These are phyloP conservation scores for Hippophae gyantsensis DNA, from an alignment of 306 rosid species.

Conservation along the genomic window DNA sequence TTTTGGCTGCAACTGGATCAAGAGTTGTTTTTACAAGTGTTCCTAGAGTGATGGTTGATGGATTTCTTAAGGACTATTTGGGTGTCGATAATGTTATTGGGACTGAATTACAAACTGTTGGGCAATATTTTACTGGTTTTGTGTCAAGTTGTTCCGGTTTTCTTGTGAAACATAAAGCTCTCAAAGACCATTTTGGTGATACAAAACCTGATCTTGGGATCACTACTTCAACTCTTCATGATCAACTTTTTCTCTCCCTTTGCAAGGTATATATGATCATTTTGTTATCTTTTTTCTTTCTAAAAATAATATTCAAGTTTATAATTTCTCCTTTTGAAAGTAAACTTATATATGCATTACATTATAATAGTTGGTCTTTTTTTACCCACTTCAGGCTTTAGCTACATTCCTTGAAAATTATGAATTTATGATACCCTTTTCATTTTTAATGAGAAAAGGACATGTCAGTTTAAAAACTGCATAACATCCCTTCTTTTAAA, in stretches of 20 bases:
- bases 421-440: no score
- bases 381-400: no score
- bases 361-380: no score
- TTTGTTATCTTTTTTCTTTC: no score
- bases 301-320: no score
- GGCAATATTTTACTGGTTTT: slow-evolving; percentile 56
- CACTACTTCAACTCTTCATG: slow-evolving; percentile 49
- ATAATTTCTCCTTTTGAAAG: no score
- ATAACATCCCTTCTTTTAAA: no score
- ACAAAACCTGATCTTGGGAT: slow-evolving; percentile 62
- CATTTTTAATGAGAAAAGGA: no score
- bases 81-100: slow-evolving; percentile 48
- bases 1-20: slow-evolving; percentile 39
- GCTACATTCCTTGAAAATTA: no score
- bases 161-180: slow-evolving; percentile 55
- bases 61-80: slow-evolving; percentile 63
- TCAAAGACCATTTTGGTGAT: slow-evolving; percentile 60
- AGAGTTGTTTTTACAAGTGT: slow-evolving; percentile 55
- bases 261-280: slow-evolving; percentile 52
- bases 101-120: slow-evolving; percentile 57
- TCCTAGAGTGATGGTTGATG: slow-evolving; percentile 79
- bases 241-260: slow-evolving; percentile 54
- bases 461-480: no score
- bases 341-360: no score
- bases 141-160: slow-evolving; percentile 35